Conservation (phyloP, 306 rosid species). For the Dryas alaskensis region DNA sequence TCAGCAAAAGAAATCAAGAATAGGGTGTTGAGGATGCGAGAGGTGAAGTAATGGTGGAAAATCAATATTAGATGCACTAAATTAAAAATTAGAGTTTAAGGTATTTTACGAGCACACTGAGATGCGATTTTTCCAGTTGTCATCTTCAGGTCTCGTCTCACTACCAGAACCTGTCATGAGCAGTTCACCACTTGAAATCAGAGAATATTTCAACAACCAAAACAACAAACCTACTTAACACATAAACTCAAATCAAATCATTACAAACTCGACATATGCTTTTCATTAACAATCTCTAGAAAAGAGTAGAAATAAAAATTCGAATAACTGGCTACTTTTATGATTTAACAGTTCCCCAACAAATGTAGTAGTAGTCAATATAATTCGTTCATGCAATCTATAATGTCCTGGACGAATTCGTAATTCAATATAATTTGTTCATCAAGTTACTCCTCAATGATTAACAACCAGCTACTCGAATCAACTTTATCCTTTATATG, state of each 20-base stretch:
- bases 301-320: not conserved
- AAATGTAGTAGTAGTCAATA: not conserved
- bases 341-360: not conserved
- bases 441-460: slow-evolving; percentile 10
- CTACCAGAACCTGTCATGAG: slow-evolving; percentile 67
- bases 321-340: not conserved
- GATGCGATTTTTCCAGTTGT: slow-evolving; percentile 91
- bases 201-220: slow-evolving; percentile 21
- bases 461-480: slow-evolving; percentile 11
- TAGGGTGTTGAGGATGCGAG: not conserved
- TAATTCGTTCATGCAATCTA: not conserved
- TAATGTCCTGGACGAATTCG: not conserved
- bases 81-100: slow-evolving; percentile 6
- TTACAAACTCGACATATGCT: not conserved
- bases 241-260: slow-evolving; percentile 9
- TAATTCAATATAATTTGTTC: not conserved
- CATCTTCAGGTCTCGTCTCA: slow-evolving; percentile 90
- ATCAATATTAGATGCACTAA: not conserved
- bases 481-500: slow-evolving; percentile 9
- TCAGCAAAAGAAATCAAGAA: slow-evolving; percentile 6
- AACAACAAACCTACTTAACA: not conserved
- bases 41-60: not conserved
- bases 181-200: slow-evolving; percentile 21
- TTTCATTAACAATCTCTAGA: not conserved
- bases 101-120: slow-evolving; percentile 90